Conservation (phyloP, 306 rosid genomes). For the Myrica gale region DNA sequence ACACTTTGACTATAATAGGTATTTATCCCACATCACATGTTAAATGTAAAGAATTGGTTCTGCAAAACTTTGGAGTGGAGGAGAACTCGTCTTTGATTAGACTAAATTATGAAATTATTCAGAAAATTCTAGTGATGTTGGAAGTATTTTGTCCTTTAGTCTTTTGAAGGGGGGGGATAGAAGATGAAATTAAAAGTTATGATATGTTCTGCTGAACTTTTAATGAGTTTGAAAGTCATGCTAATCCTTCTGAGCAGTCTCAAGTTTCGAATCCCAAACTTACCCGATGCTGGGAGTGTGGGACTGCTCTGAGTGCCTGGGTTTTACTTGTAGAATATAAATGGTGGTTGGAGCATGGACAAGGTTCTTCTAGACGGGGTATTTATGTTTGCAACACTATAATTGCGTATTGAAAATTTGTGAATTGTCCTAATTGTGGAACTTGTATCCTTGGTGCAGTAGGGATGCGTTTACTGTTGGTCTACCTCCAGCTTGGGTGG, state of each 20-base stretch:
- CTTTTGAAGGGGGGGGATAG: too few relatives aligned
- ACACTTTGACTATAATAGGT: background rate
- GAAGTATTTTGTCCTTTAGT: too few relatives aligned
- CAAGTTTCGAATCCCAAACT: too few relatives aligned
- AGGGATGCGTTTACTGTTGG: conserved; percentile 73
- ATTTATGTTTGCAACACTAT: background rate
- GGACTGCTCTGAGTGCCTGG: too few relatives aligned
- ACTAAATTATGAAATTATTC: background rate
- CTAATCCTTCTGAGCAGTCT: too few relatives aligned
- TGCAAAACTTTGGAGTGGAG: background rate
- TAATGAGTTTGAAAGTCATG: too few relatives aligned
- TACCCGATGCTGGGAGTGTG: too few relatives aligned
- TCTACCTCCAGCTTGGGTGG: conserved; percentile 82
- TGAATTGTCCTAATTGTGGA: conserved; percentile 11
- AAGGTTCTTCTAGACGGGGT: background rate
- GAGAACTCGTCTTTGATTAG: background rate
- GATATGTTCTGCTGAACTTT: too few relatives aligned
- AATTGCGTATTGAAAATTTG: conserved; percentile 14
- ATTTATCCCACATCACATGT: background rate
- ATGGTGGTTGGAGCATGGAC: too few relatives aligned
- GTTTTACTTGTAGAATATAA: too few relatives aligned
- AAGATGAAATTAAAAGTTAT: too few relatives aligned
- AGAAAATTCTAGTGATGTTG: too few relatives aligned
- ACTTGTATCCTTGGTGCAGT: conserved; percentile 32
- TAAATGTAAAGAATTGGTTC: background rate